Evolutionary conservation across 257 asterid species (phyloP).

Genomic region (Fraxinus excelsior): DNA sequence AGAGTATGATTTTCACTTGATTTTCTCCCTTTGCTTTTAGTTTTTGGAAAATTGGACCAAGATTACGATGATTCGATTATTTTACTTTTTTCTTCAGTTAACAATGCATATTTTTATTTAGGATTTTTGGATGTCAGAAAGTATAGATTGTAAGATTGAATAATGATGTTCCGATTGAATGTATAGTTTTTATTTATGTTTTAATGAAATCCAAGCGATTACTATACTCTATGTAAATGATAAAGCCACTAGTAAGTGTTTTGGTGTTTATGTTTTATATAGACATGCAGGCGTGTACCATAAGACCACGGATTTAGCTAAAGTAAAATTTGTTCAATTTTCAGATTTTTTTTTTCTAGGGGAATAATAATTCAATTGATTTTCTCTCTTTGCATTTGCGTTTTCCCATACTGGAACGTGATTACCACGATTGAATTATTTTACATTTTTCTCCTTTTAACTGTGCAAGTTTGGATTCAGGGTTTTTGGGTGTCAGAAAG

Average conservation of each 20-base stretch:
- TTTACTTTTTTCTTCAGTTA: not conserved
- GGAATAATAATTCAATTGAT: constrained; percentile 1
- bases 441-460: not conserved
- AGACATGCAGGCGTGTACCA: not conserved
- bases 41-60: not conserved
- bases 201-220: no score
- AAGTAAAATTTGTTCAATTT: not conserved
- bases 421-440: not conserved
- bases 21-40: not conserved
- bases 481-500: constrained; percentile 23
- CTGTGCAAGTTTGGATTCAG: constrained; percentile 20
- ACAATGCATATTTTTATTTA: constrained; percentile 15
- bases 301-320: not conserved
- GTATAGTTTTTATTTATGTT: no score
- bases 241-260: not conserved
- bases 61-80: not conserved
- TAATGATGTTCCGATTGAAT: no score
- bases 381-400: not conserved
- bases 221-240: not conserved
- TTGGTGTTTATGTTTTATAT: not conserved
- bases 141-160: not conserved
- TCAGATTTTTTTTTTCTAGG: no score
- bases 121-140: constrained; percentile 27
- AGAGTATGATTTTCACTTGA: not conserved
- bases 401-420: not conserved